Percentiles rank a stretch among this genome's conserved stretches.
These are phyloP conservation scores for Malassezia equina DNA, from an alignment of 1,284 basidiomycete genomes.

Conservation along the genomic window DNA sequence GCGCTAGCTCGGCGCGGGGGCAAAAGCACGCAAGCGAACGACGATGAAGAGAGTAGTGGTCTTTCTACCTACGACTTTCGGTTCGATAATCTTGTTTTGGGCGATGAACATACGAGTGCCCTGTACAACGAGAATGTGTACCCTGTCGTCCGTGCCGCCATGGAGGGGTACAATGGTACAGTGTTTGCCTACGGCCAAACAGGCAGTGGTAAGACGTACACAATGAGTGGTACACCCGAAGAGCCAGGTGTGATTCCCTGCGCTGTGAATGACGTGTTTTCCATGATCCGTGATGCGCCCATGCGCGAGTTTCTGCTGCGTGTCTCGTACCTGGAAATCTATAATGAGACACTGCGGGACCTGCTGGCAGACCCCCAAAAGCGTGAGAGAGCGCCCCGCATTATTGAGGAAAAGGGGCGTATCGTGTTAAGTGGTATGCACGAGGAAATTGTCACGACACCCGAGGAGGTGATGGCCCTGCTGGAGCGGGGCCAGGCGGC, in stretches of 20 bases:
- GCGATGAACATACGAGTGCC: slow-evolving; percentile 22
- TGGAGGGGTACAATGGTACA: slow-evolving; percentile 93
- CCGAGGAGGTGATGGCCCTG: slow-evolving; percentile 55
- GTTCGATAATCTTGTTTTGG: slow-evolving; percentile 36
- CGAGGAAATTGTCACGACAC: slow-evolving; percentile 53
- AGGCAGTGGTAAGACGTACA: slow-evolving; percentile 62
- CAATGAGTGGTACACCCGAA: slow-evolving; percentile 66
- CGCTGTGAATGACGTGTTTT: slow-evolving; percentile 60
- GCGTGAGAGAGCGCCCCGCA: slow-evolving; percentile 13
- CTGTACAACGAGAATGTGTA: slow-evolving; percentile 52
- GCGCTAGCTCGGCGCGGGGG: slow-evolving; percentile 35
- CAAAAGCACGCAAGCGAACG: slow-evolving; percentile 3
- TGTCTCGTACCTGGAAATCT: slow-evolving; percentile 56
- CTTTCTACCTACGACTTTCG: slow-evolving; percentile 36
- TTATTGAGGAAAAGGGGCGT: slow-evolving; percentile 48
- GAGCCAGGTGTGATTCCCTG: slow-evolving; percentile 91
- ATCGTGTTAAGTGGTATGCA: slow-evolving; percentile 52
- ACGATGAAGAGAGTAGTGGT: slow-evolving; percentile 14
- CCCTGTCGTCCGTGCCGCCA: slow-evolving; percentile 60
- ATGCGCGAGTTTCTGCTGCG: slow-evolving; percentile 51
- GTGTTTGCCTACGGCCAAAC: slow-evolving; percentile 86
- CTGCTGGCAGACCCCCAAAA: slow-evolving; percentile 42
- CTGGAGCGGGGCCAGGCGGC: slow-evolving; percentile 75
- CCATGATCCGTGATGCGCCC: slow-evolving; percentile 40
- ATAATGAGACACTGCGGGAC: slow-evolving; percentile 56